Conservation (phyloP, 306 rosid genomes). For the Luffa aegyptiaca region DNA sequence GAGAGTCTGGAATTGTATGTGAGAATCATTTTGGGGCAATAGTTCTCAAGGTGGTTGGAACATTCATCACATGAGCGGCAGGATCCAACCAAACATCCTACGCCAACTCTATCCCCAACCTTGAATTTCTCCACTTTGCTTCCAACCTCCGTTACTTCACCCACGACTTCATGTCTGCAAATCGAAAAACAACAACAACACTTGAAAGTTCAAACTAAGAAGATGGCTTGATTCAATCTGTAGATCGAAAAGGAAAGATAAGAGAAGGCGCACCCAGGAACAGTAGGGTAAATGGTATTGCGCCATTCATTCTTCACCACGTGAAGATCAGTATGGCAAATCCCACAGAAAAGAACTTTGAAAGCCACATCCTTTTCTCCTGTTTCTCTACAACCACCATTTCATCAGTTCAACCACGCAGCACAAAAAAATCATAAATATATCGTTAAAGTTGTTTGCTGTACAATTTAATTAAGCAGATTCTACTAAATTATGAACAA, state of each 20-base stretch:
- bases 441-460: background rate
- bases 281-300: background rate
- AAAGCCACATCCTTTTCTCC: conserved; percentile 16
- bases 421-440: background rate
- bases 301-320: conserved; percentile 6
- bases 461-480: background rate
- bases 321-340: conserved; percentile 23
- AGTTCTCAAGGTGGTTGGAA: conserved; percentile 10
- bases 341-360: conserved; percentile 15
- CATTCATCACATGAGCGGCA: conserved; percentile 15
- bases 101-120: conserved; percentile 20
- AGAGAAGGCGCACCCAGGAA: conserved; percentile 7
- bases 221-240: background rate
- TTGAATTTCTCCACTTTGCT: conserved; percentile 11
- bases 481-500: too few species aligned
- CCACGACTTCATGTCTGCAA: conserved; percentile 15
- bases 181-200: background rate
- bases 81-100: conserved; percentile 13
- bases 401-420: background rate
- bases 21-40: conserved; percentile 12
- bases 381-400: conserved; percentile 13
- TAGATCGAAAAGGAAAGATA: background rate
- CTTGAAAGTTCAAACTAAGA: background rate
- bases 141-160: conserved; percentile 15
- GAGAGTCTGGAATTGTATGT: background rate